A percentile compares a stretch with the other conserved stretches of the same genome.
Evolutionary conservation across 305 asterid genomes (phyloP).

Genomic region (Fraxinus sp.): DNA sequence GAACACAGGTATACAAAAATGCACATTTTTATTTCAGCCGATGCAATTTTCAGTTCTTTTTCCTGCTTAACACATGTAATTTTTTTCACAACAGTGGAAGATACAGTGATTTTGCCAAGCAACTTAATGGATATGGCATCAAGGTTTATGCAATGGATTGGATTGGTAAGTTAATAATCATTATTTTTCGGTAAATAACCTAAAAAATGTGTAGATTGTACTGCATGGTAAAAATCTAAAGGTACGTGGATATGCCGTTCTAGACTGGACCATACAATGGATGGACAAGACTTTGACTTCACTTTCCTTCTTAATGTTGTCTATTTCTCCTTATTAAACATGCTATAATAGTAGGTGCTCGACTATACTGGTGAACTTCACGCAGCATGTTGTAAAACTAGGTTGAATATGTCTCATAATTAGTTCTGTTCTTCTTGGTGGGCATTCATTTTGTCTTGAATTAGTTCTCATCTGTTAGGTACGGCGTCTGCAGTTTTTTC

Average conservation of each 20-base stretch:
- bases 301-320: neutral
- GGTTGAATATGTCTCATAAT: neutral
- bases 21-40: neutral
- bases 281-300: too few relatives aligned
- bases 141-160: slow-evolving; percentile 57
- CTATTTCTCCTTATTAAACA: neutral
- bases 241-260: neutral
- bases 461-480: neutral
- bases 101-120: slow-evolving; percentile 47
- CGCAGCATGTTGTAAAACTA: neutral
- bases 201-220: neutral
- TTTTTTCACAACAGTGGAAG: slow-evolving; percentile 39
- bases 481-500: neutral
- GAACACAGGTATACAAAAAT: slow-evolving; percentile 43
- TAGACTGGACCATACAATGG: neutral
- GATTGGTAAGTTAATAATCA: slow-evolving; percentile 36
- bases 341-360: neutral
- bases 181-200: neutral
- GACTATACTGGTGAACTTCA: neutral
- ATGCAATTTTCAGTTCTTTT: neutral
- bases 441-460: neutral
- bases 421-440: neutral
- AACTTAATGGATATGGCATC: slow-evolving; percentile 43
- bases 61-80: neutral
- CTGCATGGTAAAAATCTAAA: neutral